Evolutionary conservation across 1,139 yeast species (phyloP), one percentile per base, ranked within the genome.

Genomic region (Pichia kudriavzevii): DNA sequence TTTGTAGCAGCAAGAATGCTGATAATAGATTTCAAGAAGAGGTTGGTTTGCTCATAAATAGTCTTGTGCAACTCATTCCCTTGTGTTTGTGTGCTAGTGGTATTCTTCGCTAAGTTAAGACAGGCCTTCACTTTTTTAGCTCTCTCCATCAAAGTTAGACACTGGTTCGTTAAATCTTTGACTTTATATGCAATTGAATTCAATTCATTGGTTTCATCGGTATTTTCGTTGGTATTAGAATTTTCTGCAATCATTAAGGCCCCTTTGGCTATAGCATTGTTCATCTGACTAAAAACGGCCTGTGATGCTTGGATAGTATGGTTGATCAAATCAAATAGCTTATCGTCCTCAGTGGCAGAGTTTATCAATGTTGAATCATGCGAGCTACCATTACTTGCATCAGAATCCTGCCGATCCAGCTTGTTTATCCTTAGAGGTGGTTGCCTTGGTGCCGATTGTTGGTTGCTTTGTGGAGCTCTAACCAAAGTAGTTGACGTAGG

Each of bases 31-130:
- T 85, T 87, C 47, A 88, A 64, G 49, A 88, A 85, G 36, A 75
- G 63, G 56, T 84, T 87, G 26, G 87, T 80, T 49, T 83, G 93
- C 47, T 88, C 97, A 77, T 94, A 88, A 41, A 91, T 78, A 46
- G 67, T 66, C 41, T 72, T 67, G 43, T 81, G 75, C 23, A 81
- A 79, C 2, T 66, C 63, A n/a, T 55, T 59, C n/a, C 72, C 67
- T 12, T 57, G 45, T 10, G 64, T 63, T 29, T 66, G 67, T 22
- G 67, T 66, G 22, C 69, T 59, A 30, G 7, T 5, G 12, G 76
- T 72, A 9, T 28, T 34, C 8, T 34, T 31, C 11, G 32, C 18
- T 2, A 71, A 64, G 7, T 66, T 64, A 38, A 88, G 60, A 40
- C 79, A 72, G 6, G 66, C 63, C 45, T 73, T 74, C 33, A 87